phyloP scores from a whole-genome alignment of 495 filamentous ascomycete species.

The Halenospora varia region DNA sequence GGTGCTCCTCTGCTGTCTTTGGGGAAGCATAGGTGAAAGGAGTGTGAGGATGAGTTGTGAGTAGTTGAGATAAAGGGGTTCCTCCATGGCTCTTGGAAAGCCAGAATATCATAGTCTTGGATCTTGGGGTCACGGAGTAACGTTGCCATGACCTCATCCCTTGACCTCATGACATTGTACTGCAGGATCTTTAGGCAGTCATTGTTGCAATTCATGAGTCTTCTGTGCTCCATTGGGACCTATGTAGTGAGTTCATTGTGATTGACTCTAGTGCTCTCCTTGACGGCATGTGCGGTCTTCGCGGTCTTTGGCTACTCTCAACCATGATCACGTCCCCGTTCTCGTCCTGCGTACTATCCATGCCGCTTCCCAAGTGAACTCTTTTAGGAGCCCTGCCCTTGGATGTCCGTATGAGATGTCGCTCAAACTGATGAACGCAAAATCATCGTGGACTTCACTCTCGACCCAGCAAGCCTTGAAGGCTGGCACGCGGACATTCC shows the following conservation, averaged over 20 bases:
- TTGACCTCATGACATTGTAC: conserved; percentile 16
- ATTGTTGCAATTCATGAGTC: conserved; percentile 4
- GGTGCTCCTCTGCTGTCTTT: background rate
- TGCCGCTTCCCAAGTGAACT: conserved; percentile 1
- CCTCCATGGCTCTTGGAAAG: conserved; percentile 24
- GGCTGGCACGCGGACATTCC: background rate
- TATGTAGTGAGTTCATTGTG: conserved; percentile 13
- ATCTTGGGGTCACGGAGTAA: conserved; percentile 16
- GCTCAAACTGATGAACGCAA: background rate
- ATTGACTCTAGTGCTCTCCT: conserved; percentile 15
- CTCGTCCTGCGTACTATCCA: conserved; percentile 6
- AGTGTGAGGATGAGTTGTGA: conserved; percentile 9
- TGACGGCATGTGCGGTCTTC: conserved; percentile 2
- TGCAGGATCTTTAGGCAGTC: conserved; percentile 4
- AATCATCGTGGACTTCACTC: background rate
- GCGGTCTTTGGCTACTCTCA: conserved; percentile 8
- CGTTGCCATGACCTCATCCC: conserved; percentile 15
- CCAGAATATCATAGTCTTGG: conserved; percentile 22
- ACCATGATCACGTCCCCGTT: conserved; percentile 13
- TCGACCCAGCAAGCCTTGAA: background rate
- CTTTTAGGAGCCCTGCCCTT: conserved; percentile 11
- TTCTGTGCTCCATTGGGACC: conserved; percentile 7
- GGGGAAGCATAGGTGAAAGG: conserved; percentile 11
- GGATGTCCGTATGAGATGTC: background rate
- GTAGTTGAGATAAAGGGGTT: conserved; percentile 24